Percentiles rank a stretch among this genome's conserved stretches.
phyloP scores from a whole-genome alignment of 305 asterid genomes.

The Fraxinus albicans region DNA sequence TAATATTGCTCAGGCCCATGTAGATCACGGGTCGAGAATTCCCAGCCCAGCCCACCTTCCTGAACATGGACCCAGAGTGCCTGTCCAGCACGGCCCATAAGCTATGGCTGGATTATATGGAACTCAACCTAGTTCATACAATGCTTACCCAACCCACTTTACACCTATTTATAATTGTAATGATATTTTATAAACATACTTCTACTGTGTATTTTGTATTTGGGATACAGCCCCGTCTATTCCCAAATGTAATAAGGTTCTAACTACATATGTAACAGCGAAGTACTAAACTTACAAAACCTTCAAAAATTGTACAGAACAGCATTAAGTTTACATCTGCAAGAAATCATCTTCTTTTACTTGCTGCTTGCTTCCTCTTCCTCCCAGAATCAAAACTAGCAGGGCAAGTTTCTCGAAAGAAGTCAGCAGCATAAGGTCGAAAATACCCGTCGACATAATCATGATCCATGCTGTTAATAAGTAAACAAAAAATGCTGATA shows the following conservation, averaged over 20 bases:
- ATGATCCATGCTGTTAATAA: constrained; percentile 51
- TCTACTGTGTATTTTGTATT: too few species aligned
- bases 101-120: too few species aligned
- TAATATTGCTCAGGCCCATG: too few species aligned
- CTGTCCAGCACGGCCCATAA: too few species aligned
- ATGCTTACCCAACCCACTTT: too few species aligned
- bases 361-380: constrained; percentile 18
- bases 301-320: background rate
- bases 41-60: too few species aligned
- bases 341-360: constrained; percentile 2
- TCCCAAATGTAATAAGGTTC: background rate
- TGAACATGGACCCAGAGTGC: too few species aligned
- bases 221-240: too few species aligned
- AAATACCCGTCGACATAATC: constrained; percentile 22
- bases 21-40: too few species aligned
- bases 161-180: too few species aligned
- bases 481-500: constrained; percentile 40
- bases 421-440: constrained; percentile 25
- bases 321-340: background rate
- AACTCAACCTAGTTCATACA: too few species aligned
- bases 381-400: constrained; percentile 25
- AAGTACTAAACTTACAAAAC: background rate
- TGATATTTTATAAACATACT: too few species aligned
- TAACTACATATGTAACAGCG: background rate
- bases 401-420: constrained; percentile 25